Percentiles rank a stretch among this genome's conserved stretches.
Evolutionary conservation across 805 yeast species (phyloP).

Genomic region (Clavispora carvajalis): DNA sequence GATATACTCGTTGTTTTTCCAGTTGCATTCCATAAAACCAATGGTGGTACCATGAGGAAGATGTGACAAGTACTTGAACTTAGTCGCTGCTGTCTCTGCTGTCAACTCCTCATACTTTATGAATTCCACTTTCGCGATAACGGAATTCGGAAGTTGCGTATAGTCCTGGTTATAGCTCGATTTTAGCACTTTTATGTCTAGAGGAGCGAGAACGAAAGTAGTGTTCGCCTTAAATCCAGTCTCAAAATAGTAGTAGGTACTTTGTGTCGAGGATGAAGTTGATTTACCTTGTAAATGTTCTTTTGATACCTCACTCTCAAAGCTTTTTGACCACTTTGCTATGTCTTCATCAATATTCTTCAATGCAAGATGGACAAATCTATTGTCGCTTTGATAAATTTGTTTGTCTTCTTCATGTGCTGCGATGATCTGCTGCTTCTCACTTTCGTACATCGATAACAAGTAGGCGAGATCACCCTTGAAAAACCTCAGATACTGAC

Average conservation of each 20-base stretch:
- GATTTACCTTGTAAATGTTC: conserved; percentile 18
- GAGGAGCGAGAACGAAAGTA: conserved; percentile 65
- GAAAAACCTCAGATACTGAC: conserved; percentile 59
- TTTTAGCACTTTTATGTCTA: conserved; percentile 73
- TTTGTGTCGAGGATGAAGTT: conserved; percentile 22
- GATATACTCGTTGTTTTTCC: conserved; percentile 44
- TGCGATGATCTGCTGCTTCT: conserved; percentile 46
- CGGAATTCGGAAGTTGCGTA: conserved; percentile 59
- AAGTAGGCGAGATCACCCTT: conserved; percentile 57
- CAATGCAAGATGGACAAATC: conserved; percentile 50
- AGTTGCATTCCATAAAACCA: conserved; percentile 80
- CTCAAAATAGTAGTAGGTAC: conserved; percentile 64
- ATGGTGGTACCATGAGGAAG: conserved; percentile 81
- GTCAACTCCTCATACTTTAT: conserved; percentile 61
- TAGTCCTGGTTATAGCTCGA: conserved; percentile 55
- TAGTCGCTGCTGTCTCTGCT: conserved; percentile 51
- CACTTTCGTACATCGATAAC: conserved; percentile 51
- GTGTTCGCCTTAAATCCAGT: conserved; percentile 61
- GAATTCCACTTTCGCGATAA: conserved; percentile 63
- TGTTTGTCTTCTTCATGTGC: conserved; percentile 55
- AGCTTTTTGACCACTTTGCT: conserved; percentile 30
- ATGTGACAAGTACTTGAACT: conserved; percentile 72
- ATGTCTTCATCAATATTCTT: conserved; percentile 47
- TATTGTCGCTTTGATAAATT: conserved; percentile 56
- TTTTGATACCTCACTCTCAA: conserved; percentile 10